Conservation (phyloP, 2,329 filamentous ascomycete genomes). For the Sordariomycetes sp. region DNA sequence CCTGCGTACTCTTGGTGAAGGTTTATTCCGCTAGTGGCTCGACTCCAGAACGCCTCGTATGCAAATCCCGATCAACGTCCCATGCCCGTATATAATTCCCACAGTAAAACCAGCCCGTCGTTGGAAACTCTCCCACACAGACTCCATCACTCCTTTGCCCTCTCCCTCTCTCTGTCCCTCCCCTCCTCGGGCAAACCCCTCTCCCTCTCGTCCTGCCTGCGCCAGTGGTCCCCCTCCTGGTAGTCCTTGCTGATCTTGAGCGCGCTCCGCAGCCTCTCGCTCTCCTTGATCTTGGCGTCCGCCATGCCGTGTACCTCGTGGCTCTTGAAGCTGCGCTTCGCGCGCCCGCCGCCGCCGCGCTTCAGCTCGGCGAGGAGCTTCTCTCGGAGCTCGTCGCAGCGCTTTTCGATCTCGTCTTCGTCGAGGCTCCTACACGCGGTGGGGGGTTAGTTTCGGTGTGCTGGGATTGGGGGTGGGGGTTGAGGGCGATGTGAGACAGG, state of each 20-base stretch:
- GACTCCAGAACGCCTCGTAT: neutral
- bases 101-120: neutral
- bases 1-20: neutral
- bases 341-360: slow-evolving; percentile 14
- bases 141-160: neutral
- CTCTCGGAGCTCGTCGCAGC: slow-evolving; percentile 28
- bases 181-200: slow-evolving; percentile 21
- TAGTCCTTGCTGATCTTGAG: slow-evolving; percentile 81
- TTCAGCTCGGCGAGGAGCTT: slow-evolving; percentile 27
- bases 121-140: neutral
- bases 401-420: slow-evolving; percentile 82
- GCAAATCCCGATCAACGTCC: neutral
- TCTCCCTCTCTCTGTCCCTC: neutral
- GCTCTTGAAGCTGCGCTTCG: slow-evolving; percentile 60
- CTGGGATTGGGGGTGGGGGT: no score
- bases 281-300: slow-evolving; percentile 93
- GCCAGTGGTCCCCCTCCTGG: slow-evolving; percentile 79
- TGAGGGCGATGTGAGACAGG: neutral
- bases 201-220: slow-evolving; percentile 64
- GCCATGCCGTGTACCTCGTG: slow-evolving; percentile 96
- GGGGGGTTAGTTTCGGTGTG: neutral
- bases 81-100: neutral
- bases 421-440: slow-evolving; percentile 42
- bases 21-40: neutral
- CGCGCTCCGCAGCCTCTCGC: slow-evolving; percentile 74